These are phyloP conservation scores for Fallopia convolvulus DNA, from an alignment of 148 eudicot genomes.

Conservation along the genomic window DNA sequence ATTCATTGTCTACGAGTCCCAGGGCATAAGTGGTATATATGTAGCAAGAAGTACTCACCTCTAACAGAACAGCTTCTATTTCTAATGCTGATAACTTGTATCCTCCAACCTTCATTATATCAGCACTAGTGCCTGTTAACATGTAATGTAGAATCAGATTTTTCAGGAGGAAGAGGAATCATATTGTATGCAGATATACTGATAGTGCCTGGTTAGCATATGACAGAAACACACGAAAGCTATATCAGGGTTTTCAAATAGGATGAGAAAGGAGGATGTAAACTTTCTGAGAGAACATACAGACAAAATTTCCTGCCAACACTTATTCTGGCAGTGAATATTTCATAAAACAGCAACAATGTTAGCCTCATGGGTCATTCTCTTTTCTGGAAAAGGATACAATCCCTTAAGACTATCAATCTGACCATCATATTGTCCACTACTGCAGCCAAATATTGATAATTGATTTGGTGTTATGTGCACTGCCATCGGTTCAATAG, in stretches of 20 bases:
- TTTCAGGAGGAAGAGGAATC: neutral
- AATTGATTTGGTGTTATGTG: neutral
- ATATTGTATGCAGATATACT: neutral
- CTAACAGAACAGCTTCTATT: conserved; percentile 83
- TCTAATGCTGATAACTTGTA: conserved; percentile 94
- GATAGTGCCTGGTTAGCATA: neutral
- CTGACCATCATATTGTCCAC: neutral
- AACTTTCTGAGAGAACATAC: neutral
- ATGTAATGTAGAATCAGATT: conserved; percentile 11
- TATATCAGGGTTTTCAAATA: neutral
- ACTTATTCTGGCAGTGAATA: neutral
- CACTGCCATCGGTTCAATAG: neutral
- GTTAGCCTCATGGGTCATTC: neutral
- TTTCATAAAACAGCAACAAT: neutral
- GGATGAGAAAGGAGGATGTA: neutral
- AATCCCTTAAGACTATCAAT: neutral
- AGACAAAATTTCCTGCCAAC: neutral
- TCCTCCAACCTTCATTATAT: conserved; percentile 98
- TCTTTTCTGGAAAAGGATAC: neutral
- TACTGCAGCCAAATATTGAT: neutral
- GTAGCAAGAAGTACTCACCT: conserved; percentile 35
- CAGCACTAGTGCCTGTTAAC: conserved; percentile 82
- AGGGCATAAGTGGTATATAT: neutral
- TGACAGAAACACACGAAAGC: neutral
- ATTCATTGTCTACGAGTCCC: neutral